phyloP scores from a whole-genome alignment of 1,139 yeast genomes.

The Geotrichum histeridarum region DNA sequence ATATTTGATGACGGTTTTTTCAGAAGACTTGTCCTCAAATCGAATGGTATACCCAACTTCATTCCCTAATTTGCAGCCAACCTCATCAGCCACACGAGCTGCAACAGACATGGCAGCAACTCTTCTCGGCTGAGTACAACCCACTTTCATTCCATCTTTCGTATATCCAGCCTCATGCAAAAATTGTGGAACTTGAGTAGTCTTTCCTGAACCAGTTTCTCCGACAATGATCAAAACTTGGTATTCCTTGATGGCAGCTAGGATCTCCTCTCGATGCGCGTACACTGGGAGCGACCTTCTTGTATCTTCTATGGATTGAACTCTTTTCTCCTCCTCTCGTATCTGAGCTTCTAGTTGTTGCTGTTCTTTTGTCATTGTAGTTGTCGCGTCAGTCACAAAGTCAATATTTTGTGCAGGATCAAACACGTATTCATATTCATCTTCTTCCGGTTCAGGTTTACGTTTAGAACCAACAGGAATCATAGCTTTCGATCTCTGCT shows the following conservation, averaged over 20 bases:
- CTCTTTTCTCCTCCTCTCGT: conserved; percentile 42
- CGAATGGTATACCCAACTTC: conserved; percentile 85
- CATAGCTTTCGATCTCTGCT: conserved; percentile 52
- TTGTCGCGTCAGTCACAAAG: conserved; percentile 47
- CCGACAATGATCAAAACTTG: conserved; percentile 89
- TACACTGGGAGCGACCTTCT: conserved; percentile 74
- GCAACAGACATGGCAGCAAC: conserved; percentile 97
- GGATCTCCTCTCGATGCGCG: conserved; percentile 53
- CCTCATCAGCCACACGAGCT: conserved; percentile 82
- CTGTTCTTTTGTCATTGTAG: conserved; percentile 29
- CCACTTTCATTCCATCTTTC: conserved; percentile 49
- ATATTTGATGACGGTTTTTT: conserved; percentile 67
- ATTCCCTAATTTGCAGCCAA: conserved; percentile 63
- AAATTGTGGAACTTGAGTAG: conserved; percentile 91
- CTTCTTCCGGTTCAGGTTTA: conserved; percentile 32
- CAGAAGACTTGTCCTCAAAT: conserved; percentile 70
- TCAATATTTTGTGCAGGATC: conserved; percentile 72
- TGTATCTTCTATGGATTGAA: conserved; percentile 44
- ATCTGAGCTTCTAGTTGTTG: conserved; percentile 36
- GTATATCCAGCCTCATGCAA: conserved; percentile 78
- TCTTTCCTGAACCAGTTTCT: conserved; percentile 96
- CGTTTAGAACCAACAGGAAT: conserved; percentile 10
- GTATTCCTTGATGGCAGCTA: conserved; percentile 57
- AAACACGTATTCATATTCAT: conserved; percentile 73
- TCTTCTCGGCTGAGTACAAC: conserved; percentile 93